phyloP scores from a whole-genome alignment of 306 rosid genomes.

The Cucumis sativus region DNA sequence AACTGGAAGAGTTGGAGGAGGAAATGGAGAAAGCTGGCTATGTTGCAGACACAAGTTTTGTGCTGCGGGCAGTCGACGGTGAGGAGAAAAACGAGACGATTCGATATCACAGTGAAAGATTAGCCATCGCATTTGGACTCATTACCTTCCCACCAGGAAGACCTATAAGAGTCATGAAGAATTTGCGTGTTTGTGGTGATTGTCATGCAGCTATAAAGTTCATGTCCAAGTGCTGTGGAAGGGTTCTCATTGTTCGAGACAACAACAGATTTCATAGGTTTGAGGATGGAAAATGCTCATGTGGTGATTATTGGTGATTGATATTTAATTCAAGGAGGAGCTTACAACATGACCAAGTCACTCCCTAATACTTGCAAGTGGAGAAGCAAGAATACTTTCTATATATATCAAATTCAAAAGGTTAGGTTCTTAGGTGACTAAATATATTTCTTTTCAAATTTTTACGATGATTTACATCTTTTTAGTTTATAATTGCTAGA shows the following conservation, averaged over 20 bases:
- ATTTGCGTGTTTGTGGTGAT: slow-evolving; percentile 88
- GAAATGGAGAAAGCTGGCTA: slow-evolving; percentile 71
- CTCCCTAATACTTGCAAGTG: neutral
- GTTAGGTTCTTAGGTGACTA: no score
- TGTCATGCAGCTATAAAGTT: slow-evolving; percentile 77
- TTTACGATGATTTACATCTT: no score
- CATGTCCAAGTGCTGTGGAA: slow-evolving; percentile 64
- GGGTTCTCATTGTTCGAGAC: slow-evolving; percentile 68
- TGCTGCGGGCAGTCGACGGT: slow-evolving; percentile 54
- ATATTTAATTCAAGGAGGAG: neutral
- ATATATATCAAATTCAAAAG: no score
- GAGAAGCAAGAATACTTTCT: no score
- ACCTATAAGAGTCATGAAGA: slow-evolving; percentile 83
- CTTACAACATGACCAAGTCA: neutral
- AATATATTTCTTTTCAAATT: no score
- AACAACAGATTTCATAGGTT: slow-evolving; percentile 75
- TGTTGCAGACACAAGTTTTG: slow-evolving; percentile 80
- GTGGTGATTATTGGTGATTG: slow-evolving; percentile 80
- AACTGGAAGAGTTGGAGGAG: slow-evolving; percentile 66
- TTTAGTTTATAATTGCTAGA: no score
- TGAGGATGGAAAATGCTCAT: slow-evolving; percentile 73
- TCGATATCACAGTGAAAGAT: slow-evolving; percentile 74
- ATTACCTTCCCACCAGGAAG: slow-evolving; percentile 47
- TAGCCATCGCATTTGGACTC: slow-evolving; percentile 78
- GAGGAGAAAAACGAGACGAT: slow-evolving; percentile 53